These are phyloP conservation scores for Pugionium cornutum DNA, from an alignment of 345 rosid species.

Conservation along the genomic window DNA sequence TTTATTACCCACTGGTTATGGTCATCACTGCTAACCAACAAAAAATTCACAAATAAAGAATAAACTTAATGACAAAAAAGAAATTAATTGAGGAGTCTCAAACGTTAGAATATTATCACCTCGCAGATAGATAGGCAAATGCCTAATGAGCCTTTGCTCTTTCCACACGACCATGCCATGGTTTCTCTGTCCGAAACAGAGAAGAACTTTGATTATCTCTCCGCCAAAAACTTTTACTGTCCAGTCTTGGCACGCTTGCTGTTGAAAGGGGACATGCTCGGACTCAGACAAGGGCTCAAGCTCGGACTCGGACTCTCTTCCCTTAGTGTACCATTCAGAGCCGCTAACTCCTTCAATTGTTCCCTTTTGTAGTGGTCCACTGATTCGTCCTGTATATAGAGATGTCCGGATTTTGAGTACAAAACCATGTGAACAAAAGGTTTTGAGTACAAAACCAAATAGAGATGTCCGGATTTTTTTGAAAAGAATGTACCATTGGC, in stretches of 20 bases:
- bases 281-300: slow-evolving; percentile 89
- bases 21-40: slow-evolving; percentile 34
- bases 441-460: neutral
- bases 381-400: slow-evolving; percentile 71
- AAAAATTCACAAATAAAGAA: slow-evolving; percentile 39
- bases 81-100: slow-evolving; percentile 27
- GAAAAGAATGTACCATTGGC: slow-evolving; percentile 70
- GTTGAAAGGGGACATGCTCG: slow-evolving; percentile 92
- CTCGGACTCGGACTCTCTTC: slow-evolving; percentile 88
- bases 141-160: neutral
- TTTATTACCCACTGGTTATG: slow-evolving; percentile 36
- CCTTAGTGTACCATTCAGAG: slow-evolving; percentile 78
- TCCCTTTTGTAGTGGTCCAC: slow-evolving; percentile 88
- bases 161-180: slow-evolving; percentile 19
- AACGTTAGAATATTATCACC: slow-evolving; percentile 41
- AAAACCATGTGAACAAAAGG: neutral
- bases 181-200: slow-evolving; percentile 20
- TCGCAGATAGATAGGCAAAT: slow-evolving; percentile 20
- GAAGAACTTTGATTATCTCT: slow-evolving; percentile 19
- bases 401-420: neutral
- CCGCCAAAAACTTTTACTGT: slow-evolving; percentile 39
- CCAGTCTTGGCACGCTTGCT: slow-evolving; percentile 91
- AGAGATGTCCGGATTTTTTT: neutral
- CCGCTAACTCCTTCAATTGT: slow-evolving; percentile 81
- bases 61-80: slow-evolving; percentile 37